A percentile compares a stretch with the other conserved stretches of the same genome.
Conservation (phyloP, 2,329 filamentous ascomycete genomes). For the Lasiodiplodia citricola region DNA sequence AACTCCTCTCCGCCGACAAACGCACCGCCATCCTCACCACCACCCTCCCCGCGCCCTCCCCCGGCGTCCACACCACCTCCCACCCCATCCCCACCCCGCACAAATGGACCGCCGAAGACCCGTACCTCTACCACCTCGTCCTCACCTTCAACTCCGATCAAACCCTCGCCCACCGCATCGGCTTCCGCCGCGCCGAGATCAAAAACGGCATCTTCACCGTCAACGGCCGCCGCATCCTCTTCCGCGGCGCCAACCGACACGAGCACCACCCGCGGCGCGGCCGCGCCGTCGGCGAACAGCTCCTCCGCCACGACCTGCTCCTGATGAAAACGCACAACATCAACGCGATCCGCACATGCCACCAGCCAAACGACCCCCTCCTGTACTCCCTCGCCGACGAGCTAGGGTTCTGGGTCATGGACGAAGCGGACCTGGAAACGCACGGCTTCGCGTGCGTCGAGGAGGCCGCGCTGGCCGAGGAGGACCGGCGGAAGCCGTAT, state of each 20-base stretch:
- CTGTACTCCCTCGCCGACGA: conserved; percentile 68
- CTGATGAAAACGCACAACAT: conserved; percentile 75
- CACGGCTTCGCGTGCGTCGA: conserved; percentile 50
- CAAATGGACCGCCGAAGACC: conserved; percentile 74
- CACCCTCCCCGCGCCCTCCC: accelerated
- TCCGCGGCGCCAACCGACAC: neutral
- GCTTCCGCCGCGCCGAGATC: conserved; percentile 59
- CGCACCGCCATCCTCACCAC: neutral
- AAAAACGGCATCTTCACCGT: neutral
- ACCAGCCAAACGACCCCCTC: conserved; percentile 68
- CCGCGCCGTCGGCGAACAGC: conserved; percentile 55
- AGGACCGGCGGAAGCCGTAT: conserved; percentile 45
- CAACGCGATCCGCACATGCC: conserved; percentile 71
- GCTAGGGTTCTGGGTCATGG: conserved; percentile 70
- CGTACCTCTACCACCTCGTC: conserved; percentile 63
- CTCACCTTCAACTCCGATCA: conserved; percentile 50
- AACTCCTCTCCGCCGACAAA: conserved; percentile 24
- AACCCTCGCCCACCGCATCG: conserved; percentile 59
- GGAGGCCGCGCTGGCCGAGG: conserved; percentile 34
- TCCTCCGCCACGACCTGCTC: conserved; percentile 65
- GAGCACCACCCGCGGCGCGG: neutral
- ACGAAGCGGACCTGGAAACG: conserved; percentile 58
- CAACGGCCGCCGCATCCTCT: neutral
- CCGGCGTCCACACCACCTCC: conserved; percentile 32
- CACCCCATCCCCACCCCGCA: conserved; percentile 58